A percentile compares a stretch with the other conserved stretches of the same genome.
These are phyloP conservation scores for Rubus parviflorus DNA, from an alignment of 306 rosid species.

Conservation along the genomic window DNA sequence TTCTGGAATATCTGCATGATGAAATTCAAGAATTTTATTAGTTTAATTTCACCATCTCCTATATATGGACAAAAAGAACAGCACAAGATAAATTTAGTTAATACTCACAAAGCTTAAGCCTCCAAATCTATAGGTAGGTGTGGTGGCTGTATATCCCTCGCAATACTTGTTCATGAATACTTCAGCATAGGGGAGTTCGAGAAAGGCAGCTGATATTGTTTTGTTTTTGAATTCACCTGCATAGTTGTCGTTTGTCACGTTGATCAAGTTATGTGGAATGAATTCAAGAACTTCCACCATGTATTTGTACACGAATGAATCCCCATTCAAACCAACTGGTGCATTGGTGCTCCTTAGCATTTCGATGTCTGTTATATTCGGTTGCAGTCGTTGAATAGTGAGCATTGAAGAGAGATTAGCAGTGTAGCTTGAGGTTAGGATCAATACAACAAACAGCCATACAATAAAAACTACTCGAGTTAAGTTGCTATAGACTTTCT, in stretches of 20 bases:
- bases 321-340: slow-evolving; percentile 48
- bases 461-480: slow-evolving; percentile 43
- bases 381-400: slow-evolving; percentile 35
- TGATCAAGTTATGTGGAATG: slow-evolving; percentile 33
- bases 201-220: slow-evolving; percentile 55
- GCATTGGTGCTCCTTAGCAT: slow-evolving; percentile 43
- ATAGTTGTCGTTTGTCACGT: slow-evolving; percentile 29
- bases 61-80: background rate
- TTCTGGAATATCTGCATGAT: slow-evolving; percentile 50
- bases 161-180: slow-evolving; percentile 45
- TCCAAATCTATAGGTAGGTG: slow-evolving; percentile 48
- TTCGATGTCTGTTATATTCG: slow-evolving; percentile 35
- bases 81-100: background rate
- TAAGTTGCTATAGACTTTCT: slow-evolving; percentile 37
- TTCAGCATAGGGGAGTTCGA: slow-evolving; percentile 60
- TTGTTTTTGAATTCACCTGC: slow-evolving; percentile 19
- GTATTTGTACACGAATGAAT: slow-evolving; percentile 51
- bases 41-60: background rate
- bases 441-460: slow-evolving; percentile 56
- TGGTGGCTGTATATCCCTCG: slow-evolving; percentile 35
- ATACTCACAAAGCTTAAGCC: slow-evolving; percentile 65
- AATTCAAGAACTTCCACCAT: slow-evolving; percentile 33
- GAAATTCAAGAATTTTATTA: background rate
- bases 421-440: slow-evolving; percentile 63
- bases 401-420: slow-evolving; percentile 63